These are phyloP conservation scores for Francoa sonchifolia DNA, from an alignment of 441 rosid species.

Conservation along the genomic window DNA sequence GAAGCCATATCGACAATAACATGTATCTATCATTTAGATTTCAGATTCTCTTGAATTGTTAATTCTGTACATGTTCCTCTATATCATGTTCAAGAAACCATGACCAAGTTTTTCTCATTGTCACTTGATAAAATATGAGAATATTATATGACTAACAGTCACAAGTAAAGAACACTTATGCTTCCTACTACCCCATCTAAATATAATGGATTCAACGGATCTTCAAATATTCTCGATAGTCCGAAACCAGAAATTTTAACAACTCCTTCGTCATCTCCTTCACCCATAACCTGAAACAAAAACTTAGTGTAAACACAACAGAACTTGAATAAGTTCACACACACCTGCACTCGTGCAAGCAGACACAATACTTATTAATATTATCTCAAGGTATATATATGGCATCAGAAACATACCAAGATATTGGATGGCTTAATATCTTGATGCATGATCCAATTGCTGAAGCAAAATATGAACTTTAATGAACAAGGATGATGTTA, in stretches of 20 bases:
- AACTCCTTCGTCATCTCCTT: slow-evolving; percentile 83
- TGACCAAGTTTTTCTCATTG: too few relatives aligned
- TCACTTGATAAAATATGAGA: too few relatives aligned
- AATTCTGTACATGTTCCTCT: too few relatives aligned
- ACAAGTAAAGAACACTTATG: not conserved
- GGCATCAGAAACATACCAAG: slow-evolving; percentile 44
- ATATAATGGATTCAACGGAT: slow-evolving; percentile 65
- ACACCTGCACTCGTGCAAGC: not conserved
- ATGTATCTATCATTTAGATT: not conserved
- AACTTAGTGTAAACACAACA: too few relatives aligned
- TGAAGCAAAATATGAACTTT: slow-evolving; percentile 7
- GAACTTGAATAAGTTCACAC: not conserved
- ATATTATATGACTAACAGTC: too few relatives aligned
- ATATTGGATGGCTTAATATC: slow-evolving; percentile 96
- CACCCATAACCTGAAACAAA: slow-evolving; percentile 51
- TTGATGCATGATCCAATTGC: slow-evolving; percentile 97
- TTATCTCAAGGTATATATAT: not conserved
- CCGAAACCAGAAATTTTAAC: slow-evolving; percentile 96
- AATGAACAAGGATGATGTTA: not conserved
- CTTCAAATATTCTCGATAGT: slow-evolving; percentile 88
- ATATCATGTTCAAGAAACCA: too few relatives aligned
- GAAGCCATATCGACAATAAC: too few relatives aligned
- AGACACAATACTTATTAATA: not conserved
- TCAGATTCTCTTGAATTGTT: not conserved
- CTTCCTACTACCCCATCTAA: slow-evolving; percentile 45